Evolutionary conservation across 345 rosid genomes (phyloP), one percentile per base, ranked within the genome.

Genomic region (Populus euphratica): DNA sequence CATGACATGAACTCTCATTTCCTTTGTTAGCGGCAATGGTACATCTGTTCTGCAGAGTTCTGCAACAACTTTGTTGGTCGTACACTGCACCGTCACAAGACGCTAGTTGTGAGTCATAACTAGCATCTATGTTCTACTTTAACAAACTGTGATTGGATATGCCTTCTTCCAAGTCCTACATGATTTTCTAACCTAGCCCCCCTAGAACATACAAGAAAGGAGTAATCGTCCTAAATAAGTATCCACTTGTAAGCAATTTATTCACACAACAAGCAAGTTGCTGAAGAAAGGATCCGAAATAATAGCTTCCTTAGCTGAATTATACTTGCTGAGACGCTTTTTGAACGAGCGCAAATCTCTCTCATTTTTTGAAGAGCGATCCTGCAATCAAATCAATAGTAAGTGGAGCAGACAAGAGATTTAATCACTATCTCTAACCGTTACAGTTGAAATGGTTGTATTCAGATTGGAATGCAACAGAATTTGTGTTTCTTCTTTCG

Each of bases 261-360:
- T 39, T 31, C 61, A 80, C 70, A 73, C 82, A 65, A 81, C 73
- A 47, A 90, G 59, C 87, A 91, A 82, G 68, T 89, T 94, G 29
- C 78, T 73, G 81, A 92, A 91, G 86, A 94, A 89, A 43, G 90
- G 91, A 83, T 96, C 97, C 62, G 74, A 86, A 73, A 94, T 10
- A n/a, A n/a, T 80, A 25, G 97, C 91, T 74, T 96, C 97, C 79
- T 87, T 91, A 68, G 97, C 92, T 33, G 98, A 94, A 71, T 81
- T 21, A 79, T 89, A 94, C 83, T 88, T 85, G 80, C 91, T 94
- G 68, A 94, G 77, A 27, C 93, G 88, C 84, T 91, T 92, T 90
- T 94, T 93, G 83, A 92, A 49, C 27, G 99, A 89, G 65, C 97
- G 84, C 74, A 96, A 65, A 49, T 93, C 94, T 81, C 98, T 86